Evolutionary conservation across 2,329 filamentous ascomycete species (phyloP).

Genomic region (Cladosporium sp.): DNA sequence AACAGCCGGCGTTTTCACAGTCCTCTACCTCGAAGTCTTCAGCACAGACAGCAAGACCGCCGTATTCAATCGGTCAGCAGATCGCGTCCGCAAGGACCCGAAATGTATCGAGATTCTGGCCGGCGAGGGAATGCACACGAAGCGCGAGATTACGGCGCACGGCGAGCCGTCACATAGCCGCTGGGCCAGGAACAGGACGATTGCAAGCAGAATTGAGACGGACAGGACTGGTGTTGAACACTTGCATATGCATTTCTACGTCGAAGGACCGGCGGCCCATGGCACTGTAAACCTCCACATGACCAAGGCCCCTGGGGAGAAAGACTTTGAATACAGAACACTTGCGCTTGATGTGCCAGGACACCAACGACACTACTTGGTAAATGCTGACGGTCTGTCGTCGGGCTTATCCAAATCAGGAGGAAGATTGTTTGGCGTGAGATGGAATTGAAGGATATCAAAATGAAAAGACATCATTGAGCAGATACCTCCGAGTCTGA

Average conservation of each 20-base stretch:
- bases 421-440: conserved; percentile 56
- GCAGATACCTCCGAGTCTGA: too few species aligned
- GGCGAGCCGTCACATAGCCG: conserved; percentile 76
- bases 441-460: conserved; percentile 40
- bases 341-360: conserved; percentile 75
- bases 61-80: conserved; percentile 81
- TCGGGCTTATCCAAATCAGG: conserved; percentile 28
- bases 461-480: neutral
- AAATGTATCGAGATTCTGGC: conserved; percentile 70
- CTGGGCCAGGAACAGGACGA: conserved; percentile 62
- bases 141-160: conserved; percentile 66
- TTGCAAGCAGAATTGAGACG: conserved; percentile 50
- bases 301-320: conserved; percentile 57
- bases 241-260: conserved; percentile 77
- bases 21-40: conserved; percentile 78
- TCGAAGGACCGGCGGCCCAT: conserved; percentile 68
- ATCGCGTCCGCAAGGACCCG: conserved; percentile 66
- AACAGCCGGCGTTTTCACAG: conserved; percentile 70
- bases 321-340: conserved; percentile 71
- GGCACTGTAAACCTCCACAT: conserved; percentile 75
- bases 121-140: conserved; percentile 48
- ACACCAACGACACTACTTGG: conserved; percentile 55
- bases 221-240: conserved; percentile 74
- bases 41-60: conserved; percentile 75
- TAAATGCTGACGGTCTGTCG: conserved; percentile 51